Conservation (phyloP, 108 stramenopile species). For the Pseudonitzschia multistriata region DNA sequence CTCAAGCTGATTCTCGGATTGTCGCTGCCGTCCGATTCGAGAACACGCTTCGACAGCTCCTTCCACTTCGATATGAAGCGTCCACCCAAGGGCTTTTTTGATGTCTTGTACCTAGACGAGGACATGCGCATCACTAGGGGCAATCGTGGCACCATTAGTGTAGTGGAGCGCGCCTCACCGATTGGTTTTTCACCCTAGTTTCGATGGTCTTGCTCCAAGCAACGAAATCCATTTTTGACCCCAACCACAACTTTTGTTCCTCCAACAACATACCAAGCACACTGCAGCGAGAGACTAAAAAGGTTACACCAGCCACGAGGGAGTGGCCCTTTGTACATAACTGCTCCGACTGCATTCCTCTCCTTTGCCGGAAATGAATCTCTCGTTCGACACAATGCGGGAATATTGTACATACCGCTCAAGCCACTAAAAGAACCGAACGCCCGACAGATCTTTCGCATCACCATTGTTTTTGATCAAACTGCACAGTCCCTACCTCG, state of each 20-base stretch:
- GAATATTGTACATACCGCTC: too few relatives aligned
- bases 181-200: neutral
- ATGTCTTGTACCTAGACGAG: conserved; percentile 63
- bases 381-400: too few relatives aligned
- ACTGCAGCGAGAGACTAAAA: neutral
- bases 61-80: conserved; percentile 46
- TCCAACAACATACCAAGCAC: too few relatives aligned
- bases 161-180: conserved; percentile 34
- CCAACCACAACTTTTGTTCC: neutral
- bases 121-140: conserved; percentile 58
- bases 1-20: conserved; percentile 49
- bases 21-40: conserved; percentile 28
- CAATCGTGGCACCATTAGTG: conserved; percentile 50
- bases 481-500: too few relatives aligned
- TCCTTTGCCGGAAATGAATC: too few relatives aligned
- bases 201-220: too few relatives aligned
- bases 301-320: neutral
- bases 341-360: neutral
- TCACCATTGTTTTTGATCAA: too few relatives aligned
- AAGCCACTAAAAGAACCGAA: too few relatives aligned
- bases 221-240: too few relatives aligned
- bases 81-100: conserved; percentile 39
- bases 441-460: too few relatives aligned
- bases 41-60: neutral
- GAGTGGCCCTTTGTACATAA: neutral